phyloP scores from a whole-genome alignment of 1,284 basidiomycete species.

The Cutaneotrichosporon cyanovorans region DNA sequence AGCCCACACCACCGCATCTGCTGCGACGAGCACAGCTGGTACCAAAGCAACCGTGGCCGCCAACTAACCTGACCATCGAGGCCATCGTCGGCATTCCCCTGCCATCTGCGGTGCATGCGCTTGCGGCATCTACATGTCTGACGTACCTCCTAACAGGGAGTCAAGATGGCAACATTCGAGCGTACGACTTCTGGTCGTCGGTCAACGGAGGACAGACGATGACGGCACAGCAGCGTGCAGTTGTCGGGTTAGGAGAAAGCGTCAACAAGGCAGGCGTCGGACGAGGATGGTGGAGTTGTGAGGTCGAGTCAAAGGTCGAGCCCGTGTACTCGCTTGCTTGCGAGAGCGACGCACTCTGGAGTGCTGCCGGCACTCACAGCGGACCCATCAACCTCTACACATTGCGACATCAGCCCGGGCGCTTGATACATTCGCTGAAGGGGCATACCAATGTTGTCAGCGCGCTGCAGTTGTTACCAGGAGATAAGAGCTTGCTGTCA shows the following conservation, averaged over 20 bases:
- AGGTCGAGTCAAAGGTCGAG: constrained; percentile 49
- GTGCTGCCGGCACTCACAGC: constrained; percentile 72
- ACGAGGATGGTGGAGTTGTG: constrained; percentile 71
- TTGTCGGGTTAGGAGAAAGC: constrained; percentile 83
- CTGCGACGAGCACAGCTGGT: constrained; percentile 32
- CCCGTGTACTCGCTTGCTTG: constrained; percentile 80
- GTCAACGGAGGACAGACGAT: constrained; percentile 81
- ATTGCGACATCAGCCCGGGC: constrained; percentile 83
- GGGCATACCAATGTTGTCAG: constrained; percentile 75
- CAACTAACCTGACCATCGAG: constrained; percentile 72
- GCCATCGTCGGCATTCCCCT: constrained; percentile 87
- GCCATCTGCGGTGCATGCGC: constrained; percentile 74
- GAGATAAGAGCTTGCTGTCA: constrained; percentile 78
- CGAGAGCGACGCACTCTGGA: constrained; percentile 85
- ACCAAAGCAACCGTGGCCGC: constrained; percentile 27
- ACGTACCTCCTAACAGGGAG: constrained; percentile 83
- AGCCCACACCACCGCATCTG: constrained; percentile 22
- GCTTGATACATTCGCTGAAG: constrained; percentile 62
- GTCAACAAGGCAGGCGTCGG: constrained; percentile 83
- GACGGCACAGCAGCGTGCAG: constrained; percentile 80
- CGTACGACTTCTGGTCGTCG: constrained; percentile 84
- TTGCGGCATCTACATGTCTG: constrained; percentile 78
- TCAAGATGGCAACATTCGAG: constrained; percentile 85
- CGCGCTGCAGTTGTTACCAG: constrained; percentile 67
- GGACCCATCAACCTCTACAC: constrained; percentile 87